A percentile compares a stretch with the other conserved stretches of the same genome.
Conservation (phyloP, 2,329 filamentous ascomycete species). For the Clonostachys solani region DNA sequence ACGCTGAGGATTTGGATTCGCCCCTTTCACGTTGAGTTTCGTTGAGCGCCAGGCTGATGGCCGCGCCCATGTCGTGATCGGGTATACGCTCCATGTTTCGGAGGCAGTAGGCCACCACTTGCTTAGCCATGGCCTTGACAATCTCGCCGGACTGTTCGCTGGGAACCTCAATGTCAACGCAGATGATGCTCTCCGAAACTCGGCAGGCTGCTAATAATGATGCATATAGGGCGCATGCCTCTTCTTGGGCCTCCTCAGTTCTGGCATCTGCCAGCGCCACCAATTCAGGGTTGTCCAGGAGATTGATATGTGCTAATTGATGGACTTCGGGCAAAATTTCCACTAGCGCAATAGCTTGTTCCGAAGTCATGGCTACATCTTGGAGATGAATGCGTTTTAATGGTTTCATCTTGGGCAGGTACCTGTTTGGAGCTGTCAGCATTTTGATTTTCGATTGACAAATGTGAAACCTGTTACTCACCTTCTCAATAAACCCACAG, state of each 20-base stretch:
- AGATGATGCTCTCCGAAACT: constrained; percentile 78
- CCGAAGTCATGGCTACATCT: constrained; percentile 78
- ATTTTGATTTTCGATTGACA: neutral
- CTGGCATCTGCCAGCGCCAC: constrained; percentile 67
- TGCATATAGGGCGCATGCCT: constrained; percentile 90
- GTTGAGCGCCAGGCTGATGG: constrained; percentile 35
- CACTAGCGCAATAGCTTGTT: constrained; percentile 85
- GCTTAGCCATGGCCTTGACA: constrained; percentile 86
- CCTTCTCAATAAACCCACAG: constrained; percentile 70
- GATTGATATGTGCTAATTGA: constrained; percentile 78
- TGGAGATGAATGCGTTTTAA: constrained; percentile 84
- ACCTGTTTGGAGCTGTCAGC: constrained; percentile 29
- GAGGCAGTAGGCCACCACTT: constrained; percentile 91
- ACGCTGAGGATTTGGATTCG: constrained; percentile 31
- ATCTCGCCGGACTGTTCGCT: constrained; percentile 79
- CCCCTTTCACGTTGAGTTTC: constrained; percentile 20
- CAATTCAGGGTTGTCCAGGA: constrained; percentile 77
- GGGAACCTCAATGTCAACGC: constrained; percentile 88
- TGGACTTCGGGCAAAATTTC: constrained; percentile 85
- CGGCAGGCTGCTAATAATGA: constrained; percentile 85
- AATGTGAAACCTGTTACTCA: constrained; percentile 31
- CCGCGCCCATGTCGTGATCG: constrained; percentile 54
- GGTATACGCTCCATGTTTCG: constrained; percentile 83
- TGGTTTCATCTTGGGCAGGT: constrained; percentile 72
- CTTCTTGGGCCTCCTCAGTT: constrained; percentile 79